Conservation (phyloP, 495 filamentous ascomycete species). For the Penicillium simplicissimum region DNA sequence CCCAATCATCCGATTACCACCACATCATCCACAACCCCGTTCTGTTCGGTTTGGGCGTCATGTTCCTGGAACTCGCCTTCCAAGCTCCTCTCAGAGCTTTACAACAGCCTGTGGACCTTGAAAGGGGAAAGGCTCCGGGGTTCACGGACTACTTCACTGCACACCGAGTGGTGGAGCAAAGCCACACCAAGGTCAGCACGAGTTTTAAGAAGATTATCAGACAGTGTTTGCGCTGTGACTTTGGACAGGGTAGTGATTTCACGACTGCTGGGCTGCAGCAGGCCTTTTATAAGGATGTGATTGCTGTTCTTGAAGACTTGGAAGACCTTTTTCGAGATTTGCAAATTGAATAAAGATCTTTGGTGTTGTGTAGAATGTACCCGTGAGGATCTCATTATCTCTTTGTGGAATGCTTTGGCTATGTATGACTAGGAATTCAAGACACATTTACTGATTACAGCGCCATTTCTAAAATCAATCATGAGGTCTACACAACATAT, state of each 20-base stretch:
- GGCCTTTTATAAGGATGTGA: slow-evolving; percentile 1
- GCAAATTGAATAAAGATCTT: background rate
- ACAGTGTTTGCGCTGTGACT: slow-evolving; percentile 9
- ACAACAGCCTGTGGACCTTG: background rate
- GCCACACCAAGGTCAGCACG: background rate
- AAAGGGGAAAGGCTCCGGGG: background rate
- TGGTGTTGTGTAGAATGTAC: too few relatives aligned
- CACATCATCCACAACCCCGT: background rate
- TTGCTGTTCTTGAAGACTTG: background rate
- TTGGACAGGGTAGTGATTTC: slow-evolving; percentile 11
- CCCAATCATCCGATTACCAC: background rate
- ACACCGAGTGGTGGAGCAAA: background rate
- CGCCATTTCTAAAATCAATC: too few relatives aligned
- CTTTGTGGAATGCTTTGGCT: too few relatives aligned
- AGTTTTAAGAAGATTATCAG: background rate
- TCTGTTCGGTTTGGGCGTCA: background rate
- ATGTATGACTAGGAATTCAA: too few relatives aligned
- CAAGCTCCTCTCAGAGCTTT: background rate
- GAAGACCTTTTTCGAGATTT: background rate
- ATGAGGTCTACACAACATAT: too few relatives aligned
- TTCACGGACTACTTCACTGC: background rate
- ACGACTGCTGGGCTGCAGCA: background rate
- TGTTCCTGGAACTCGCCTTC: slow-evolving; percentile 1
- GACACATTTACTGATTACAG: too few relatives aligned
- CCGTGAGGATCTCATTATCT: too few relatives aligned